Conservation (phyloP, 129 eudicot genomes). For the Solidago caesia region DNA sequence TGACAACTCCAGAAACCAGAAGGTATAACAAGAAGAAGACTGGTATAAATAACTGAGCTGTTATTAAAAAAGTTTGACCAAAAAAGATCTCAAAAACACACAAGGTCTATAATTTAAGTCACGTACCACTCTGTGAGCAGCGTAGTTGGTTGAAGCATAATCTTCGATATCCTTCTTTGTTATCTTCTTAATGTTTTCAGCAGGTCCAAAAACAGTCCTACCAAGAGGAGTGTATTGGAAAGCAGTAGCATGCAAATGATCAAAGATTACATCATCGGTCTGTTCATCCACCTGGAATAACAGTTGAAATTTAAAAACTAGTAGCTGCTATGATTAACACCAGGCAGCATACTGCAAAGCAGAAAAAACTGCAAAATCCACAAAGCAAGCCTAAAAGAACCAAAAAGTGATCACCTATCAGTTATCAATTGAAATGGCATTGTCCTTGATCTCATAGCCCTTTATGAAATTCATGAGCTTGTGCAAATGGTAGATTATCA, state of each 20-base stretch:
- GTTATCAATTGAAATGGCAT: neutral
- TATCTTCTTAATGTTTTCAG: constrained; percentile 64
- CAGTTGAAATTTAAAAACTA: neutral
- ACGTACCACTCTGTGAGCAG: constrained; percentile 89
- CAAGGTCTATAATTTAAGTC: constrained; percentile 7
- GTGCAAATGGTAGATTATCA: too few species aligned
- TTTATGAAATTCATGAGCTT: too few species aligned
- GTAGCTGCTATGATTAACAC: neutral
- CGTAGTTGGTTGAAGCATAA: constrained; percentile 79
- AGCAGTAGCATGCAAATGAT: constrained; percentile 96
- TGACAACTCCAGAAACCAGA: neutral
- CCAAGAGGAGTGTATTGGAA: constrained; percentile 94
- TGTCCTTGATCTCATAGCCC: neutral
- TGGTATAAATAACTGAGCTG: neutral
- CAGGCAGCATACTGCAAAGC: neutral
- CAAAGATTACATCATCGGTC: constrained; percentile 81
- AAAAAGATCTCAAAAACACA: neutral
- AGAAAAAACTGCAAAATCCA: neutral
- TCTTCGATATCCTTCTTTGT: constrained; percentile 64
- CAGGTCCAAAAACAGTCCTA: constrained; percentile 94
- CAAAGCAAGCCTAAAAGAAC: neutral
- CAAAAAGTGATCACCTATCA: neutral
- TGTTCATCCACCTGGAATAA: constrained; percentile 70
- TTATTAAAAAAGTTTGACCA: neutral
- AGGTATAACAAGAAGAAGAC: too few species aligned